Percentiles rank a stretch among this genome's conserved stretches.
Evolutionary conservation across 2,329 filamentous ascomycete species (phyloP).

Genomic region (Dendryphion nanum): DNA sequence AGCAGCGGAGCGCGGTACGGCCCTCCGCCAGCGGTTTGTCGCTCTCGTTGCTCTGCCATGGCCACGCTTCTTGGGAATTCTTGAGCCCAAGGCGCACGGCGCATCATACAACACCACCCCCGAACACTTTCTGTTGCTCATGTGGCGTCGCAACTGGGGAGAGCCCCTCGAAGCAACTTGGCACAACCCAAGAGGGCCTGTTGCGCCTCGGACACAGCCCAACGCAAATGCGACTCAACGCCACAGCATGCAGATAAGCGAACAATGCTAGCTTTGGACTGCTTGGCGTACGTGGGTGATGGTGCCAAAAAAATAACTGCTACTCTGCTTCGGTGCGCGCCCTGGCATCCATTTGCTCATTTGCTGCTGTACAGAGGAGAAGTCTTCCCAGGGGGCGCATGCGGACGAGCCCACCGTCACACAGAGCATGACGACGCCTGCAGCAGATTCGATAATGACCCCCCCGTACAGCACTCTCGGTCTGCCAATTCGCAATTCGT

Average conservation of each 20-base stretch:
- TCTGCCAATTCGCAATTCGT: too few relatives aligned
- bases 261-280: conserved; percentile 18
- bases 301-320: background rate
- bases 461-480: too few relatives aligned
- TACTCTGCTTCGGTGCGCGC: conserved; percentile 1
- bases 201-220: conserved; percentile 14
- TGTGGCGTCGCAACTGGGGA: conserved; percentile 22
- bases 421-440: conserved; percentile 1
- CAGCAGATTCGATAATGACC: background rate
- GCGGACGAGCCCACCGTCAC: too few relatives aligned
- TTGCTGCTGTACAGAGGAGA: too few relatives aligned
- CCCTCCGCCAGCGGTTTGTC: background rate
- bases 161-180: conserved; percentile 12
- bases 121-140: background rate
- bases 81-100: background rate
- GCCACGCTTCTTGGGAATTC: background rate
- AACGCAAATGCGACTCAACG: conserved; percentile 24
- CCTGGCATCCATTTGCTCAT: conserved; percentile 2
- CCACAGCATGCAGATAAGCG: conserved; percentile 33
- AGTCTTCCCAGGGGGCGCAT: too few relatives aligned
- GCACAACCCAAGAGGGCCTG: too few relatives aligned
- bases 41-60: too few relatives aligned
- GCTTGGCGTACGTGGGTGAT: conserved; percentile 13
- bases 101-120: too few relatives aligned
- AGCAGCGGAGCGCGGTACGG: background rate